Evolutionary conservation across 345 rosid species (phyloP), one percentile per base, ranked within the genome.

Genomic region (Melaleuca alternifolia): DNA sequence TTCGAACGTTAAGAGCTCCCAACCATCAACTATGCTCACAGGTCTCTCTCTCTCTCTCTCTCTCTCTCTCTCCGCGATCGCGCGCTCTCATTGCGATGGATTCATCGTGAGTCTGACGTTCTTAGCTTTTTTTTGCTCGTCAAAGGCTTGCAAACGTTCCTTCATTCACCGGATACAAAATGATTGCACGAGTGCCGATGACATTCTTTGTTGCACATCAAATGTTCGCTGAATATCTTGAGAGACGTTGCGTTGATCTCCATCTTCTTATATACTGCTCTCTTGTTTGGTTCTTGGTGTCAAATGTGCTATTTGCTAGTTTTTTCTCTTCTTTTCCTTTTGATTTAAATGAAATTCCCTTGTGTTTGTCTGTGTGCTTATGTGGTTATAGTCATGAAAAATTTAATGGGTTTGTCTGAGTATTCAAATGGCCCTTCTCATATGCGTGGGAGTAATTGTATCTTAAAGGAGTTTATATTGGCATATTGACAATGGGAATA

Each of bases 181-280:
- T 37, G 11, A 1, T 20, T 15, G 81, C 48, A 5, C 48, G 24
- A 41, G 81, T 37, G 14, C 8, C 81, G 48, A 71, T 37, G 81
- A 37, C 81, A 5, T 37, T 33, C 37, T 84, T 16, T 3, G 85
- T 4, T 79, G 91, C 89, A 84, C 84, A 9, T 53, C 44, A 84
- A 21, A 6, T 87, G 92, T 89, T 90, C 84, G 92, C 85, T 85
- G 87, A 79, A 87, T 87, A 87, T 88, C 86, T 88, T 53, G 87
- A 83, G 16, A 88, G 89, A 87, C 48, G 24, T 21, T 71, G 81
- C 81, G 48, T 44, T 18, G 81, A 71, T 71, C 26, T 20, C 26
- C 81, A 18, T 11, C 26, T n/a, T n/a, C 81, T 18, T 37, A 33
- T 33, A 10, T 71, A 48, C 48, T 21, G 48, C 48, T 37, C 81